These are phyloP conservation scores for Blastocystis sp. DNA, from an alignment of 352 stramenopile genomes.

Conservation along the genomic window DNA sequence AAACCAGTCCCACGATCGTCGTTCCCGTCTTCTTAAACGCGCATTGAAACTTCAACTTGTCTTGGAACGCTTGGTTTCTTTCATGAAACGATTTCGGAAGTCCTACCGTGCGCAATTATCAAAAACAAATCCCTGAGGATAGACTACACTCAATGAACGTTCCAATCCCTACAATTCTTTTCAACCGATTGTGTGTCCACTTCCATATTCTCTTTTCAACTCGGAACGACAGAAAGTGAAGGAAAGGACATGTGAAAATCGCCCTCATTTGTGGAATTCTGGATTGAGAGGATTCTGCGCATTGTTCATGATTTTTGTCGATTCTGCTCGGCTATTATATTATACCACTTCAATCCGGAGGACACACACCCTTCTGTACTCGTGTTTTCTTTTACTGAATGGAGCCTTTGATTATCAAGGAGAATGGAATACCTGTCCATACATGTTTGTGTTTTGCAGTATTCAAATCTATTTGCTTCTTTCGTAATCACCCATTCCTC, in stretches of 20 bases:
- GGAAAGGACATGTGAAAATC: constrained; percentile 48
- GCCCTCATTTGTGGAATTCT: not conserved
- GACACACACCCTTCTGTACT: no score
- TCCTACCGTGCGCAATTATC: constrained; percentile 29
- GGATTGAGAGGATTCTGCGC: no score
- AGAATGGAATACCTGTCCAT: no score
- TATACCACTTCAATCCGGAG: no score
- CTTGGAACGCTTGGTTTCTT: constrained; percentile 49
- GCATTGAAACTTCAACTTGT: constrained; percentile 16
- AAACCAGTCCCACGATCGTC: constrained; percentile 48
- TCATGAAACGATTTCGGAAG: not conserved
- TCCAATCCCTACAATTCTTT: constrained; percentile 29
- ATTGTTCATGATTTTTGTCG: no score
- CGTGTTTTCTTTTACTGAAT: no score
- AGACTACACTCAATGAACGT: not conserved
- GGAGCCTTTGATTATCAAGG: no score
- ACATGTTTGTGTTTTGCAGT: no score
- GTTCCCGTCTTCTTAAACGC: constrained; percentile 57
- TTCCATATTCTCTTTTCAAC: constrained; percentile 12
- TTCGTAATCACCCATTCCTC: no score
- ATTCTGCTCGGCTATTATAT: no score
- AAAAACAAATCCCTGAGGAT: constrained; percentile 57
- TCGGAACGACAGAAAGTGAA: not conserved
- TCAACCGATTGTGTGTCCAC: constrained; percentile 45
- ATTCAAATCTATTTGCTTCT: no score